phyloP scores from a whole-genome alignment of 2,329 filamentous ascomycete genomes.

The Xylaria arbuscula region DNA sequence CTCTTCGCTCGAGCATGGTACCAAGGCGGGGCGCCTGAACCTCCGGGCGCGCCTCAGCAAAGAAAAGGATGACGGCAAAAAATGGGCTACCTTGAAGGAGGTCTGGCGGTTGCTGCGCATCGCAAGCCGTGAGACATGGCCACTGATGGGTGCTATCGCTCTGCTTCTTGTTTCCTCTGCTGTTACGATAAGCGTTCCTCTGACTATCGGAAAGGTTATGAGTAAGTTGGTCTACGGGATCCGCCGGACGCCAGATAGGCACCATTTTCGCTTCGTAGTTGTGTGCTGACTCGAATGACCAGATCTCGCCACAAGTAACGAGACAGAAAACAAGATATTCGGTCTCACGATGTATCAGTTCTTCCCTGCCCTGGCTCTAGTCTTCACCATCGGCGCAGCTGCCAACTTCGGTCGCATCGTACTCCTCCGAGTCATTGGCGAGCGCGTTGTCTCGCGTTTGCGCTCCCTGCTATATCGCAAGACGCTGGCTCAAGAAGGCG shows the following conservation, averaged over 20 bases:
- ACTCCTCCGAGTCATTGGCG: conserved; percentile 91
- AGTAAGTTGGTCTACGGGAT: conserved; percentile 32
- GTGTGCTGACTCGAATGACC: conserved; percentile 24
- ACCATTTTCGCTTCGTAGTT: conserved; percentile 1
- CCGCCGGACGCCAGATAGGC: background rate
- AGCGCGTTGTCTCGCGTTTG: conserved; percentile 90
- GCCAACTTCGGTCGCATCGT: conserved; percentile 96
- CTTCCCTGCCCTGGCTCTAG: conserved; percentile 79
- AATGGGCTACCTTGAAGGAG: conserved; percentile 75
- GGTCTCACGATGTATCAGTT: conserved; percentile 88
- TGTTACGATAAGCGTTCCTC: conserved; percentile 96
- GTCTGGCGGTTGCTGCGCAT: conserved; percentile 90
- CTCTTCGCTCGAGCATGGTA: conserved; percentile 82
- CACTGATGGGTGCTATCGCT: conserved; percentile 81
- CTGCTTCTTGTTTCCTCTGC: conserved; percentile 89
- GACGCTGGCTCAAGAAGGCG: conserved; percentile 96
- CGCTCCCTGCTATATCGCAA: conserved; percentile 89
- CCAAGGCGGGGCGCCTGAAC: conserved; percentile 88
- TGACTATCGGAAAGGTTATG: conserved; percentile 94
- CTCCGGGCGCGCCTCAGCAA: conserved; percentile 88
- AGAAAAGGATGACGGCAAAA: conserved; percentile 71
- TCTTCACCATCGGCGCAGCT: conserved; percentile 84
- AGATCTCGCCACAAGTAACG: conserved; percentile 84
- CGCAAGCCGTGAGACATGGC: conserved; percentile 83
- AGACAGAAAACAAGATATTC: conserved; percentile 76